These are phyloP conservation scores for Quercus glauca DNA, from an alignment of 306 rosid genomes.

Conservation along the genomic window DNA sequence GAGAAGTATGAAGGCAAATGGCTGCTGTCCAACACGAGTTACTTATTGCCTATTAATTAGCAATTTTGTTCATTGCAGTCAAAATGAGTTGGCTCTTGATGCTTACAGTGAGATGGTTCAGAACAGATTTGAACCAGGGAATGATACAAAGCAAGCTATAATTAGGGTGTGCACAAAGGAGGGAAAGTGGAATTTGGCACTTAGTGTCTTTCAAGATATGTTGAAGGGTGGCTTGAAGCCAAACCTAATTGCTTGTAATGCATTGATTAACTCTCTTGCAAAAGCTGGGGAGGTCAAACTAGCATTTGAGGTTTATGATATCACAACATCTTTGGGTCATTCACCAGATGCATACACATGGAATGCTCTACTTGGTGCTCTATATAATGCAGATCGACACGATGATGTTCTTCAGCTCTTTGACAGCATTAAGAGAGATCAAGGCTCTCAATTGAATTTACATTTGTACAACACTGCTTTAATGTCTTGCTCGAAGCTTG, in stretches of 20 bases:
- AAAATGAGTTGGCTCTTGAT: constrained; percentile 72
- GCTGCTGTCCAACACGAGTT: constrained; percentile 42
- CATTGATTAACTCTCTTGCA: constrained; percentile 71
- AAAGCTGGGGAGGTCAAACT: constrained; percentile 64
- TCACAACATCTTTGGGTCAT: constrained; percentile 55
- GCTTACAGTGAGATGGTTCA: constrained; percentile 76
- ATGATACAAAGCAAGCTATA: constrained; percentile 60
- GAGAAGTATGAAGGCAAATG: constrained; percentile 63
- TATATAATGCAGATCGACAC: constrained; percentile 50
- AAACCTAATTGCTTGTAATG: constrained; percentile 62
- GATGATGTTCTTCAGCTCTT: constrained; percentile 62
- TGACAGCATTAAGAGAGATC: constrained; percentile 45
- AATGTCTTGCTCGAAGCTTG: constrained; percentile 77
- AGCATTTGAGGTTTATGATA: constrained; percentile 52
- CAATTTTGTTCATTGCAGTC: constrained; percentile 56
- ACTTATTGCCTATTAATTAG: constrained; percentile 66
- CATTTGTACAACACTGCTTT: constrained; percentile 70
- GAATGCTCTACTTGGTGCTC: constrained; percentile 63
- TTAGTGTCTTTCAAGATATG: constrained; percentile 54
- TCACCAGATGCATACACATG: constrained; percentile 75
- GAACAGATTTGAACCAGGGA: constrained; percentile 54
- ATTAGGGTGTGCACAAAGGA: constrained; percentile 69
- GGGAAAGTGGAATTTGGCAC: constrained; percentile 72
- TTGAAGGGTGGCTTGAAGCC: constrained; percentile 54
- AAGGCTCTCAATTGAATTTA: constrained; percentile 31